These are phyloP conservation scores for Pseudoscleropodium purum DNA, from an alignment of 225 moss, liverwort and hornwort genomes.

Conservation along the genomic window DNA sequence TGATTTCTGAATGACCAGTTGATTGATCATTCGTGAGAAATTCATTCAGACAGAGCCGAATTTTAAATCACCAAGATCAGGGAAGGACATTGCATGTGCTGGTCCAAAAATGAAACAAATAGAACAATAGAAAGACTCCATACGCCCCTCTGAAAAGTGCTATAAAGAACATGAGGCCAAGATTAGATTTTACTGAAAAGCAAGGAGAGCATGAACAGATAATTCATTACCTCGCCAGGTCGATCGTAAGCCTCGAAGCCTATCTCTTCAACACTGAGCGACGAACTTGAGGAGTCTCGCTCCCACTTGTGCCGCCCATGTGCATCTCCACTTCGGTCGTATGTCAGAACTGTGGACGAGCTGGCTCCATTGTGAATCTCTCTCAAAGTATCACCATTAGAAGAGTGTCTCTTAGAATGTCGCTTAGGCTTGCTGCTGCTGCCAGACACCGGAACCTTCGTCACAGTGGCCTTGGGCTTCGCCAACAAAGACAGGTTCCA, in stretches of 20 bases:
- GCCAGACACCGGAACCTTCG: slow-evolving; percentile 11
- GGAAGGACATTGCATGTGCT: neutral
- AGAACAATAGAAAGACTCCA: neutral
- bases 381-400: slow-evolving; percentile 7
- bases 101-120: neutral
- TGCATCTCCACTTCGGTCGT: slow-evolving; percentile 46
- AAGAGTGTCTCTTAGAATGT: slow-evolving; percentile 13
- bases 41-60: neutral
- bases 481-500: slow-evolving; percentile 48
- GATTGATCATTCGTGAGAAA: neutral
- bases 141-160: neutral
- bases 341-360: slow-evolving; percentile 25
- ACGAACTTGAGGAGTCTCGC: slow-evolving; percentile 41
- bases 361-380: slow-evolving; percentile 37
- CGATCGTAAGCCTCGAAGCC: slow-evolving; percentile 48
- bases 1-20: neutral
- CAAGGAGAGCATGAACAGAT: neutral
- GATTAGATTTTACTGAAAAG: neutral
- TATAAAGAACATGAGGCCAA: neutral
- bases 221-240: slow-evolving; percentile 40
- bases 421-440: slow-evolving; percentile 11
- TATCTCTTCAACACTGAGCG: slow-evolving; percentile 30
- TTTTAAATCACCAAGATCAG: neutral
- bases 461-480: slow-evolving; percentile 26
- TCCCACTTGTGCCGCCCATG: slow-evolving; percentile 50